Base-by-base conservation (phyloP, 1,139 yeast species). In the Fermentozyma sake region DNA sequence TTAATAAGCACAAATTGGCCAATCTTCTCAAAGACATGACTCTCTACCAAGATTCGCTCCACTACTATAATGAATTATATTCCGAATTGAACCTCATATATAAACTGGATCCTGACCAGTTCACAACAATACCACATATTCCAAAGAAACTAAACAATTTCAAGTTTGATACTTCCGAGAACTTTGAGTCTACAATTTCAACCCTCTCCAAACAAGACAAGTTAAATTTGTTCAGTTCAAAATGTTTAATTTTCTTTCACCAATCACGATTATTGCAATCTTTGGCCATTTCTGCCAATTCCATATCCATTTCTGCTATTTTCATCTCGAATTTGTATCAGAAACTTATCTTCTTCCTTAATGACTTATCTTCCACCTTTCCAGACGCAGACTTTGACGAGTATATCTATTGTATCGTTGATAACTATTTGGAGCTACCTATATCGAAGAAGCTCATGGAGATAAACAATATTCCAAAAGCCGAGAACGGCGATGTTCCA, bases 41-140 rank as follows among this genome's bases (percentile, higher is more conserved):
- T 24, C 54, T 82, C 4, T 58, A 64, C 28, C 80, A 75, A 29
- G 91, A 81, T 30, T 65, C 87, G 0, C 50, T 78, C 22, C 49
- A 48, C 3, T 59, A 68, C 7, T 73, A 72, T 36, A 65, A 65
- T 27, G 70, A 68, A 24, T 50, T 61, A 7, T 39, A 45, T 5
- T 32, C 32, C 6, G 55, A 52, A 5, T 40, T 65, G 27, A 39
- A 44, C 16, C 29, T 29, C 2, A 38, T 53, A 19, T 40, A 31
- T 20, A 48, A 24, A 53, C 49, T 34, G 31, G 43, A 24, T 36
- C 59, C 48, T 1, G 22, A 31, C 8, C 15, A 25, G n/a, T 52
- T 52, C 27, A 26, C 27, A 11, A 31, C 35, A 4, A 25, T 38
- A 6, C 33, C 38, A 2, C 16, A 29, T 4, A 16, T 42, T 16